Base-by-base conservation (phyloP, 495 filamentous ascomycete genomes). In the Penicillium antarcticum region DNA sequence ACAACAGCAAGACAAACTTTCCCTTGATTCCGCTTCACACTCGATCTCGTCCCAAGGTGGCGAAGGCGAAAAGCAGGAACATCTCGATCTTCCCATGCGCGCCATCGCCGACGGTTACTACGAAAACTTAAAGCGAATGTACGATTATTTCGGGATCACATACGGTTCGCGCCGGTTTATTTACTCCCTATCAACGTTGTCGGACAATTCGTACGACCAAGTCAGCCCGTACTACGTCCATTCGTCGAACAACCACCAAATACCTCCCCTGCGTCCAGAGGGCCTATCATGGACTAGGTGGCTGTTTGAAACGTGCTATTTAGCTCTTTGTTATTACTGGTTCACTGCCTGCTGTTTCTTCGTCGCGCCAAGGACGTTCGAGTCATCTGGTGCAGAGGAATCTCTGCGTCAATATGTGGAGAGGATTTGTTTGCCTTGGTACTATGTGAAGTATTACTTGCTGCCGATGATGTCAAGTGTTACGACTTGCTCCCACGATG, bases 81-180 rank as follows among this genome's bases (percentile, higher is more conserved):
- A 52, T 7, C 41, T 59, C 19, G 79, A 83, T 65, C 56, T 83
- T n/a, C 81, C 81, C 14, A 82, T 82, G 77, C 78, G 80, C 32
- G 73, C 74, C 2, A 78, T 82, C 44, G 74, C 77, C 6, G 77
- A 68, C 13, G 76, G 78, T 18, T 84, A 73, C 60, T 80, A 83
- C 45, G 65, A 65, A n/a, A 76, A 77, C 42, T 62, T 84, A 36
- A 70, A 60, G 19, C 65, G 67, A 2, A 79, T 84, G 78, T 83
- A 84, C 55, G 68, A 73, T 23, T 69, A 80, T 50, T 58, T 84
- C 13, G 72, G 61, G 0, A 62, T 83, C 10, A 38, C 61, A 23
- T 81, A 75, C 57, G 61, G 65, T 14, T 53, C 62, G 16, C 70
- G 74, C 35, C 63, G 57, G n/a, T 82, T 49, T 8, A 33, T 49